Conservation (phyloP, 2,329 filamentous ascomycete genomes). For the Herpotrichia juniperi region DNA sequence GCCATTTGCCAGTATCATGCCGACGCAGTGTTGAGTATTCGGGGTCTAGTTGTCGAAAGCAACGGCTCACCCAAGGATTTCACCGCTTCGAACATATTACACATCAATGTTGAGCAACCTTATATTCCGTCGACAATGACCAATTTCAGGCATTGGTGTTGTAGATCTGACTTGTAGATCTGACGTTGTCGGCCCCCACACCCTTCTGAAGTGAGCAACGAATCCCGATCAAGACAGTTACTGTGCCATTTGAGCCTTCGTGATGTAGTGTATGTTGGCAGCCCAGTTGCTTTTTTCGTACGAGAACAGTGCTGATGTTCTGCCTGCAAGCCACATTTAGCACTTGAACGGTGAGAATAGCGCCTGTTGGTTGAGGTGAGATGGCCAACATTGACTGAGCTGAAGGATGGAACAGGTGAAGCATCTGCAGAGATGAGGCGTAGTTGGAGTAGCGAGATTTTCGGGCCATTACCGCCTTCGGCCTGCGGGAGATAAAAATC, state of each 20-base stretch:
- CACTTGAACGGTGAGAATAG: neutral
- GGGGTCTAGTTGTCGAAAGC: neutral
- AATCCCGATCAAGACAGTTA: neutral
- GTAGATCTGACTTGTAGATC: neutral
- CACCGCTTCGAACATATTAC: neutral
- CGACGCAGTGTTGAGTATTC: neutral
- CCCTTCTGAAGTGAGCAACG: neutral
- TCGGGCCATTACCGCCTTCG: too few relatives aligned
- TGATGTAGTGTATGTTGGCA: neutral
- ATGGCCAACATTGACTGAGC: too few relatives aligned
- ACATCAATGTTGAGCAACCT: too few relatives aligned
- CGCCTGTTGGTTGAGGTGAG: too few relatives aligned
- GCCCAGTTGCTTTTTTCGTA: neutral
- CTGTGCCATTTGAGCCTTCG: neutral
- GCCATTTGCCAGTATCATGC: neutral
- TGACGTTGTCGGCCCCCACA: neutral
- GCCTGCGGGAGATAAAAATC: too few relatives aligned
- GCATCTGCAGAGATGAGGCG: too few relatives aligned
- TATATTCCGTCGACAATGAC: too few relatives aligned
- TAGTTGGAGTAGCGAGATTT: too few relatives aligned
- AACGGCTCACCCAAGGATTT: neutral
- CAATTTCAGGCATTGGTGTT: too few relatives aligned
- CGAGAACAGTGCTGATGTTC: neutral
- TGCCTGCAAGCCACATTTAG: neutral
- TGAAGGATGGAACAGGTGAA: too few relatives aligned